A percentile compares a stretch with the other conserved stretches of the same genome.
Conservation (phyloP, 306 rosid genomes). For the Canavalia ensiformis region DNA sequence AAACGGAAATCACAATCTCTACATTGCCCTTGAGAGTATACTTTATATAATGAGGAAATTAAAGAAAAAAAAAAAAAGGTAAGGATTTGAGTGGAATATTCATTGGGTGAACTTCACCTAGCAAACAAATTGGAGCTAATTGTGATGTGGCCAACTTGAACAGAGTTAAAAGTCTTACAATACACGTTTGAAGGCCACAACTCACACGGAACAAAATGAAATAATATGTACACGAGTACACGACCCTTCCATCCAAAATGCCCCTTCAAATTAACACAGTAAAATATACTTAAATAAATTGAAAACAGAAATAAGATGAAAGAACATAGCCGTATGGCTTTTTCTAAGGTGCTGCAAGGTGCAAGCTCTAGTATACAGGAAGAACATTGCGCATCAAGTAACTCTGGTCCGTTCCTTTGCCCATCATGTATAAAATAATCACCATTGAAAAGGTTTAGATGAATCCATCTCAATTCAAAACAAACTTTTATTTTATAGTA, state of each 20-base stretch:
- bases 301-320: slow-evolving; percentile 13
- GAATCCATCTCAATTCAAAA: neutral
- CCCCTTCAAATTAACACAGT: slow-evolving; percentile 1
- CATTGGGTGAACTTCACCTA: neutral
- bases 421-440: neutral
- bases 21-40: neutral
- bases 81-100: neutral
- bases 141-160: slow-evolving; percentile 26
- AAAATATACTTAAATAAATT: slow-evolving; percentile 16
- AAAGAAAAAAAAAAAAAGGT: neutral
- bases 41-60: neutral
- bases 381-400: slow-evolving; percentile 34
- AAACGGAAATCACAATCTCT: slow-evolving; percentile 1
- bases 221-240: neutral
- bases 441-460: neutral
- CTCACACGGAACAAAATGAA: slow-evolving; percentile 20
- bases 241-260: neutral
- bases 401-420: slow-evolving; percentile 41
- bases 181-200: no score
- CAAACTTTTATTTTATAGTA: neutral
- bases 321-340: neutral
- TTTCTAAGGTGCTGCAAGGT: slow-evolving; percentile 56
- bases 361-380: no score
- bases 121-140: slow-evolving; percentile 23
- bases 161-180: neutral